Conservation (phyloP, 306 rosid genomes). For the Castanea sativa region DNA sequence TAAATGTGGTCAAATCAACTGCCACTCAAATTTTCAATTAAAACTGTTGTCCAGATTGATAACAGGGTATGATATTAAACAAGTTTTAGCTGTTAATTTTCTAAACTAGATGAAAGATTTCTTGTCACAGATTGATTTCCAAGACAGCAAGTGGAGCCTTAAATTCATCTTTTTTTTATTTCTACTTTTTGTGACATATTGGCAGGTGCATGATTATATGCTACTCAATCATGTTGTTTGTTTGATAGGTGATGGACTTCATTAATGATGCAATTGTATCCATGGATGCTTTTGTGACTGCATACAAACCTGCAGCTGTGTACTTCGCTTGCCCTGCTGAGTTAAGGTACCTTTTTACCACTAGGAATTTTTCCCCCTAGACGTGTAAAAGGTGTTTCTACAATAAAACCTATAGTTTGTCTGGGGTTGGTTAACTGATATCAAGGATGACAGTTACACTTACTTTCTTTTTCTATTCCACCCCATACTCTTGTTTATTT, state of each 20-base stretch:
- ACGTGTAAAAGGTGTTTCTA: background rate
- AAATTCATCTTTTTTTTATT: constrained; percentile 8
- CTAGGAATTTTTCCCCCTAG: background rate
- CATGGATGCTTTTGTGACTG: constrained; percentile 67
- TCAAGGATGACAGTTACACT: background rate
- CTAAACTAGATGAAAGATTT: background rate
- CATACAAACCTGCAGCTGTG: constrained; percentile 67
- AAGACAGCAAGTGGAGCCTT: constrained; percentile 5
- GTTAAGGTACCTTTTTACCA: constrained; percentile 48
- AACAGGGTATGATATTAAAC: background rate
- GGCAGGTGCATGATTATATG: background rate
- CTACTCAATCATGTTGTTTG: constrained; percentile 16
- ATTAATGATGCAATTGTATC: constrained; percentile 85
- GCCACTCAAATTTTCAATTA: background rate
- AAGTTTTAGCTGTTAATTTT: background rate
- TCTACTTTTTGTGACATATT: constrained; percentile 18
- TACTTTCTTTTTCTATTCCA: background rate
- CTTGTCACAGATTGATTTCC: constrained; percentile 4
- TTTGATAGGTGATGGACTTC: constrained; percentile 84
- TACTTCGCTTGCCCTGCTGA: constrained; percentile 78
- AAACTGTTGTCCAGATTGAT: background rate
- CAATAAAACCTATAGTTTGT: background rate
- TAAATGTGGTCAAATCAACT: background rate
- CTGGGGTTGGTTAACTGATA: background rate
- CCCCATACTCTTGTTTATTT: background rate